Evolutionary conservation across 352 stramenopile genomes (phyloP), one percentile per base, ranked within the genome.

Genomic region (Globisporangium barbulae): DNA sequence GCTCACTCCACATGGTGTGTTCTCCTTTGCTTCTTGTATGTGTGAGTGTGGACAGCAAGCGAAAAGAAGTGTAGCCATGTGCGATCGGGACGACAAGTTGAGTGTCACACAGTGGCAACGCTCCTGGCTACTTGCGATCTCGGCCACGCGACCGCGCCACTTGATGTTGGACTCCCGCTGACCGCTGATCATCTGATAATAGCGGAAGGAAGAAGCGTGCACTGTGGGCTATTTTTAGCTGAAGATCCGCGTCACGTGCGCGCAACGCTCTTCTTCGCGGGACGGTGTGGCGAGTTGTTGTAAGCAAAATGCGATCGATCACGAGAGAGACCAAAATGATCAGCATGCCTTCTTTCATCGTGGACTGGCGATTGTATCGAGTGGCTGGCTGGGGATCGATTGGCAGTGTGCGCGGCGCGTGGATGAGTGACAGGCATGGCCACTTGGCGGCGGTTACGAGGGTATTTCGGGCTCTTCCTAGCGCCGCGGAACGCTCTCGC

Each of bases 191-290:
- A 44, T 44, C 54, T 60, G 21, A 50, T 33, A 35, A 47, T 48
- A 37, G 37, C 21, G 25, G 39, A 33, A 48, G 35, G 4, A 12
- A 19, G 21, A 10, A 25, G 37, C 5, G 37, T 48, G 41, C 41
- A 17, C 52, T 3, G 4, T 22, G 25, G 22, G 31, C 41, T 41
- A 62, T 42, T 52, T 42, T n/a, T 53, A 54, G 56, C 6, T 19
- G 42, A 61, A 48, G 25, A 31, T 62, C 47, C 42, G 41, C 50
- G 41, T 19, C 55, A 52, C 22, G 22, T 19, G 55, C n/a, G 33
- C 17, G 55, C 39, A 48, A 37, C 39, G 35, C 39, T 30, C 55
- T 55, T 37, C 22, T 19, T 5, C 19, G 17, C 39, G 42, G 37
- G 56, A 61, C 56, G 28, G 21, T 62, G 41, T 17, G 42, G 8